Base-by-base conservation (phyloP, 2,329 filamentous ascomycete species). In the Metarhizium robertsii region DNA sequence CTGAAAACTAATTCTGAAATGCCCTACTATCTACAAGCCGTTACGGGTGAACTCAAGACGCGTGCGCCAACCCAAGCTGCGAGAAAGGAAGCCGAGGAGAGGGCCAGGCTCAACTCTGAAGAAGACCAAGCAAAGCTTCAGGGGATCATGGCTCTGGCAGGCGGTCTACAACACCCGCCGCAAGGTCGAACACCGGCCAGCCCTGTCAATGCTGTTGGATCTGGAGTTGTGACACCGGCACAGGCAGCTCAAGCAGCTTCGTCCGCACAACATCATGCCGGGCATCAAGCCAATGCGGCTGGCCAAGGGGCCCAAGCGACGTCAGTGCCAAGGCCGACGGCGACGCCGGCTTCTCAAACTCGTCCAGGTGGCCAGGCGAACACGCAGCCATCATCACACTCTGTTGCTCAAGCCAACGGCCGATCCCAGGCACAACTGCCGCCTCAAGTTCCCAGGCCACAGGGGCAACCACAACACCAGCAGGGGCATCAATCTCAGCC, bases 1-100 rank as follows among this genome's bases (percentile, higher is more conserved):
- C 74, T 96, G 54, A 96, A 96, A 74, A 92, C 87, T 18, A 90
- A 90, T 53, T 91, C 90, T 5, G 91, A 96, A 64, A 92, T 96
- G 68, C 91, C 91, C 0, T 90, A 88, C 63, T 94, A 94, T 62
- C 73, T 96, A 25, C 86, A 92, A 64, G 88, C 88, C 34, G 91
- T 96, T 11, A 96, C 91, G 0, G 91, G 91, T 3, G 91, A 96
- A 70, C 75, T 96, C 42, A 92, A 94, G 71, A 95, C 91, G 0
- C 77, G 90, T 16, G 89, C 90, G 0, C 90, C 89, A 0, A 86
- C 83, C 2, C 84, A 87, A 66, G 84, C 84, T n/a, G 84, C 84
- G 0, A 75, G 83, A 25, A 86, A 86, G 60, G 84, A 86, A 65
- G 83, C 83, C 0, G 84, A 86, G 64, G 83, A 86, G 67, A 77